Base-by-base conservation (phyloP, 768 basidiomycete genomes). In the Macrolepiota albuminosa region DNA sequence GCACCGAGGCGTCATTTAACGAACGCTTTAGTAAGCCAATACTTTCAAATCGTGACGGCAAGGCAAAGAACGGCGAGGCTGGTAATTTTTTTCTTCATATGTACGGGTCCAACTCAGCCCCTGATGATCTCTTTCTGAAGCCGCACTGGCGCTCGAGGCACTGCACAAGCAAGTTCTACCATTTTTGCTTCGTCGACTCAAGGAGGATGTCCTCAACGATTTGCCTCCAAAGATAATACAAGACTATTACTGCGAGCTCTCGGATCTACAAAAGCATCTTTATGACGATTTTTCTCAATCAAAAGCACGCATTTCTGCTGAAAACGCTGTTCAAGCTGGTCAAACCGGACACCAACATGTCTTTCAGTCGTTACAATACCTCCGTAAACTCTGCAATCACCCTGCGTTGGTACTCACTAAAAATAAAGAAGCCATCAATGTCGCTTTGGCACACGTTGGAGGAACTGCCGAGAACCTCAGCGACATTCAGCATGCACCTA, bases 191-290 rank as follows among this genome's bases (percentile, higher is more conserved):
- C 92, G 97, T 45, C 88, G 97, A 26, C 76, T 99, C 70, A 99
- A 99, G 71, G 97, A 99, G 74, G 95, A 99, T 68, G 97, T 99
- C 33, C 77, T 99, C 58, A 76, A 93, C 62, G 97, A 99, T 70
- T 78, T 99, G 2, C 97, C 97, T 1, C 97, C 97, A 4, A 98
- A 99, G 77, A 99, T 99, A 72, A 98, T 99, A 59, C 97, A 99
- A 72, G 97, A 99, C 71, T 98, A 98, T 71, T 95, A 98, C 69
- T 98, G 95, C 78, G 96, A 98, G 69, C 82, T 99, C 3, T 98
- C 96, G 0, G 91, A 94, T 0, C 74, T 98, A 21, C 97, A 99
- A 75, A 95, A 94, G 71, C 80, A 85, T 61, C 82, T 99, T 18
- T 99, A 98, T 69, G 97, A 98, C 69, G 90, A 96, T 67, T 98